These are phyloP conservation scores for Chrysosphaeria jannelii DNA, from an alignment of 2,329 filamentous ascomycete genomes.

Conservation along the genomic window DNA sequence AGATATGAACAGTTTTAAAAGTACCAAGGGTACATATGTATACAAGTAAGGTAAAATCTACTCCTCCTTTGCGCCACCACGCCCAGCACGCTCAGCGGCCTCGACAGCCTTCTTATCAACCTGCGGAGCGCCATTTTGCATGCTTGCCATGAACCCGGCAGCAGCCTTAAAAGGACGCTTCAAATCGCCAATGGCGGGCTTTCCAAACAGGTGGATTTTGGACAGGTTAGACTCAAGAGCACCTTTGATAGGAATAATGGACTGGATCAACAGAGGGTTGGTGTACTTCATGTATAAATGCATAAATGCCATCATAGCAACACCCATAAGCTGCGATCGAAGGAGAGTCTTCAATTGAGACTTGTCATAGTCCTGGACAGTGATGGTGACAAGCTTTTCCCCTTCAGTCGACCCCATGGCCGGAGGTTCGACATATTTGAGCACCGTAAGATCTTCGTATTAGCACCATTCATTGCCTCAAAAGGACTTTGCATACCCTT, in stretches of 20 bases:
- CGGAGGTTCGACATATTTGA: constrained; percentile 94
- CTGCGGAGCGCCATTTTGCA: constrained; percentile 45
- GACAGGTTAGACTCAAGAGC: constrained; percentile 84
- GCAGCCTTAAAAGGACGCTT: constrained; percentile 84
- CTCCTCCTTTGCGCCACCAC: constrained; percentile 43
- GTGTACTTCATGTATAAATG: constrained; percentile 99
- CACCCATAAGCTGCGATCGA: constrained; percentile 80
- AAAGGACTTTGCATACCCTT: constrained; percentile 30
- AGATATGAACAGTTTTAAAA: no score
- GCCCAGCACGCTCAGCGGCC: constrained; percentile 44
- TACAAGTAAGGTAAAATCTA: no score
- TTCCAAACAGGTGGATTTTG: constrained; percentile 80
- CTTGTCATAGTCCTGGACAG: constrained; percentile 80
- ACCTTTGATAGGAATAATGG: constrained; percentile 89
- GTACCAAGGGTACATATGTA: no score
- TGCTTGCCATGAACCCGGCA: constrained; percentile 53
- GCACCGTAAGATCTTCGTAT: constrained; percentile 48
- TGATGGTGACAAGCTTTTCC: constrained; percentile 87
- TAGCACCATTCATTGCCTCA: neutral
- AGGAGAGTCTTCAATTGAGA: constrained; percentile 58
- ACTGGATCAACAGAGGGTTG: constrained; percentile 95
- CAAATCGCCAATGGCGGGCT: constrained; percentile 66
- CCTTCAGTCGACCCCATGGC: constrained; percentile 84
- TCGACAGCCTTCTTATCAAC: constrained; percentile 80
- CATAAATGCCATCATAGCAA: constrained; percentile 97